Conservation (phyloP, 768 basidiomycete genomes). For the Leccinum pellstonianum region DNA sequence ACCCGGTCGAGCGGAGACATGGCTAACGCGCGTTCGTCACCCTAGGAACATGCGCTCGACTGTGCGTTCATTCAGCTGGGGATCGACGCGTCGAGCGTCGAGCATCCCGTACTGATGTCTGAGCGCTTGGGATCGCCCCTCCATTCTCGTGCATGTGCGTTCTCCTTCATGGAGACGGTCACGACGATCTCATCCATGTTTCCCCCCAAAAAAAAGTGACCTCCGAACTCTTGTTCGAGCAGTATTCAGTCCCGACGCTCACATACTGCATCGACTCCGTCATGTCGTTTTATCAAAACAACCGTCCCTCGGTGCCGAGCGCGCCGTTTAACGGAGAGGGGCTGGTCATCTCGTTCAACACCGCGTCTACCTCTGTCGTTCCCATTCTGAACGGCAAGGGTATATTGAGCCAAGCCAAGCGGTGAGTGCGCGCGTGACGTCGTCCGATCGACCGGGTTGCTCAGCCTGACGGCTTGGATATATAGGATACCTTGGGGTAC, state of each 20-base stretch:
- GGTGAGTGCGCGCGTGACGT: constrained; percentile 48
- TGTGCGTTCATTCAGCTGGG: constrained; percentile 87
- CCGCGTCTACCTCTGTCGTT: constrained; percentile 86
- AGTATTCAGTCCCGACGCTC: constrained; percentile 82
- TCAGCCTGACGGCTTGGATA: neutral
- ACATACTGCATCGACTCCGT: constrained; percentile 87
- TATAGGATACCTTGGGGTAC: constrained; percentile 94
- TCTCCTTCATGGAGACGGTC: neutral
- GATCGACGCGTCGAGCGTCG: constrained; percentile 69
- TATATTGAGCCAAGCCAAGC: constrained; percentile 80
- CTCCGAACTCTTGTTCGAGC: constrained; percentile 95
- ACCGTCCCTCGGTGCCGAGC: constrained; percentile 35
- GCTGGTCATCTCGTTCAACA: constrained; percentile 87
- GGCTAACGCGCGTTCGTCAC: constrained; percentile 22
- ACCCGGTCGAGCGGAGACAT: neutral
- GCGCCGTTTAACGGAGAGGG: constrained; percentile 62
- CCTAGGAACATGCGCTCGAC: constrained; percentile 92
- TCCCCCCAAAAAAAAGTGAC: constrained; percentile 56
- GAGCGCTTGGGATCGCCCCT: constrained; percentile 87
- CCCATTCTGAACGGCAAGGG: constrained; percentile 84
- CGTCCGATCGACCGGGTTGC: neutral
- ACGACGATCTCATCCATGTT: neutral
- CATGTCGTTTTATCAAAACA: constrained; percentile 90
- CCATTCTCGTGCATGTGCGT: constrained; percentile 83
- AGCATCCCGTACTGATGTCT: constrained; percentile 92